Evolutionary conservation across 179 eudicot genomes (phyloP).

Genomic region (Silene coronaria): DNA sequence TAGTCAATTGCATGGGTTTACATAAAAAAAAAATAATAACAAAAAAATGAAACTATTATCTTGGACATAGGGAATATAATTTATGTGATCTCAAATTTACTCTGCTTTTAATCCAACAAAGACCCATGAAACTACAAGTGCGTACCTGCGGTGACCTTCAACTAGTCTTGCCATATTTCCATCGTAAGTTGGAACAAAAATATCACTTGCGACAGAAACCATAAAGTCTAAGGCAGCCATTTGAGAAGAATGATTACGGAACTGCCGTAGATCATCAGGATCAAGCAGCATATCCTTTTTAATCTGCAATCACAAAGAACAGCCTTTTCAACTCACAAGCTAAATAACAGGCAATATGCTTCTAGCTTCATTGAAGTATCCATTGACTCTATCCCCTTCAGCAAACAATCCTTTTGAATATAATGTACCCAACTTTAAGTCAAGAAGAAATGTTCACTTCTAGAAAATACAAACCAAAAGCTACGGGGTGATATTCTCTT

Average conservation of each 20-base stretch:
- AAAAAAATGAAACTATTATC: background rate
- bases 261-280: conserved; percentile 64
- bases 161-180: conserved; percentile 98
- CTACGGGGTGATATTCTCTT: too few species aligned
- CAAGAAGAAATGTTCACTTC: too few species aligned
- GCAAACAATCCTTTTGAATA: background rate
- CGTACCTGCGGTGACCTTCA: conserved; percentile 96
- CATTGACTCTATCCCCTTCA: background rate
- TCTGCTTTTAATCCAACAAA: background rate
- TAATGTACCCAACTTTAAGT: background rate
- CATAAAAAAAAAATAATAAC: too few species aligned
- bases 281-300: conserved; percentile 85
- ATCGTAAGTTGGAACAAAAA: conserved; percentile 81
- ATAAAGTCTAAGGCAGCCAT: conserved; percentile 98
- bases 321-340: conserved; percentile 5
- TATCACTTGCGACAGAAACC: conserved; percentile 80
- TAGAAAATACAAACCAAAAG: too few species aligned
- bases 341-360: background rate
- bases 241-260: conserved; percentile 96
- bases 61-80: background rate
- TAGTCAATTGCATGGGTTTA: background rate
- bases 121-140: background rate
- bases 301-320: conserved; percentile 39
- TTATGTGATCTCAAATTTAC: background rate
- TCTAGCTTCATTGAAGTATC: background rate